Evolutionary conservation across 129 eudicot species (phyloP).

Genomic region (Lactuca sativa): DNA sequence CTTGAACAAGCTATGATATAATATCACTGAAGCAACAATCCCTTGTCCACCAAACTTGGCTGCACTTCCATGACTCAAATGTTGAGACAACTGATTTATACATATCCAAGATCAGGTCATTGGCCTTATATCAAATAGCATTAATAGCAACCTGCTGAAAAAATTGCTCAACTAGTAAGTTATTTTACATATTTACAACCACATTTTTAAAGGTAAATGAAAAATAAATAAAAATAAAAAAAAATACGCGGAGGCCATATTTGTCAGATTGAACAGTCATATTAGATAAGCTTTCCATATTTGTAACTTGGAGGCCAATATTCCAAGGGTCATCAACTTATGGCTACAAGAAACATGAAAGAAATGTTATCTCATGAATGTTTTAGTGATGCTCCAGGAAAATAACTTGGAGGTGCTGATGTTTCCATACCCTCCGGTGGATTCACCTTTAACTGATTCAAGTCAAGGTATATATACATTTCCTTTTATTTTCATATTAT

Average conservation of each 20-base stretch:
- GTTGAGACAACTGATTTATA: slow-evolving; percentile 69
- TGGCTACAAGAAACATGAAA: slow-evolving; percentile 48
- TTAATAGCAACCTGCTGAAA: slow-evolving; percentile 78
- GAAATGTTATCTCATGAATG: slow-evolving; percentile 4
- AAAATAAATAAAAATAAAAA: too few relatives aligned
- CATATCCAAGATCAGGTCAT: slow-evolving; percentile 80
- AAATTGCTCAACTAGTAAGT: not conserved
- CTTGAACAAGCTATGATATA: too few relatives aligned
- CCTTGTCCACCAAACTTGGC: too few relatives aligned
- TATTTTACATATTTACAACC: not conserved
- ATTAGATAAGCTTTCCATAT: too few relatives aligned
- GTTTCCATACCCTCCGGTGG: slow-evolving; percentile 71
- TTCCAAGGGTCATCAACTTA: slow-evolving; percentile 65
- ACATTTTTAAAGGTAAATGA: too few relatives aligned
- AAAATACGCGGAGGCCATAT: too few relatives aligned
- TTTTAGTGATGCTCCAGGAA: too few relatives aligned
- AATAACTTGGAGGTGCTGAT: slow-evolving; percentile 64
- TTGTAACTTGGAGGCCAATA: too few relatives aligned
- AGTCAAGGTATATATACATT: slow-evolving; percentile 30
- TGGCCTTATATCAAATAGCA: slow-evolving; percentile 90
- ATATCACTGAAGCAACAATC: too few relatives aligned
- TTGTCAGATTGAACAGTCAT: too few relatives aligned
- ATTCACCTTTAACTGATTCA: slow-evolving; percentile 58
- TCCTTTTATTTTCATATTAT: too few relatives aligned
- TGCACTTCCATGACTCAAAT: not conserved